phyloP scores from a whole-genome alignment of 106 monocot species.

The Platanthera guangdongensis region DNA sequence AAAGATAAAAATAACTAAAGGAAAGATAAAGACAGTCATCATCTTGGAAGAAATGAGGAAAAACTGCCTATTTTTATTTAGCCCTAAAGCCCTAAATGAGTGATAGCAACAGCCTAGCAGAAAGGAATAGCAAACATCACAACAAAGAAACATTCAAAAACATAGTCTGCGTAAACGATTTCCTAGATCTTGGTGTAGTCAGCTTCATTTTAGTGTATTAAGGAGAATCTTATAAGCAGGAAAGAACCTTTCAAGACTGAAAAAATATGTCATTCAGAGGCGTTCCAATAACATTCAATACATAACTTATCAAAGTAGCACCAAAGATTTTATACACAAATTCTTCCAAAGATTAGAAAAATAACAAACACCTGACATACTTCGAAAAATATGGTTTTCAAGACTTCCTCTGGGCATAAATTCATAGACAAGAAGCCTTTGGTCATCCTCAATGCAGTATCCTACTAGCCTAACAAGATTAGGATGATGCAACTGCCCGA shows the following conservation, averaged over 20 bases:
- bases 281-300: not conserved
- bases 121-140: not conserved
- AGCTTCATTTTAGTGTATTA: not conserved
- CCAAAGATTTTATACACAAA: constrained; percentile 2
- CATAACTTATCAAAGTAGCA: not conserved
- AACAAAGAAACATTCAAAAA: not conserved
- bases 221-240: not conserved
- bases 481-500: constrained; percentile 76
- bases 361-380: constrained; percentile 26
- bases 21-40: not conserved
- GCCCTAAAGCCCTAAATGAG: not conserved
- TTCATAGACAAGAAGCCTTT: constrained; percentile 84
- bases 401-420: constrained; percentile 91
- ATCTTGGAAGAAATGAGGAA: not conserved
- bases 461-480: constrained; percentile 93
- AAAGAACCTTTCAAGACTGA: not conserved
- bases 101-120: not conserved
- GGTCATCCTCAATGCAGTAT: constrained; percentile 85
- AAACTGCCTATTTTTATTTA: not conserved
- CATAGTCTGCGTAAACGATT: not conserved
- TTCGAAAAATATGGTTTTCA: constrained; percentile 92
- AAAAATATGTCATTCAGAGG: not conserved
- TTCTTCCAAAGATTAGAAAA: constrained; percentile 11
- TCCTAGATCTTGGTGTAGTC: not conserved
- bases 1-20: not conserved